Base-by-base conservation (phyloP, 345 rosid genomes). In the Aquilaria malaccensis region DNA sequence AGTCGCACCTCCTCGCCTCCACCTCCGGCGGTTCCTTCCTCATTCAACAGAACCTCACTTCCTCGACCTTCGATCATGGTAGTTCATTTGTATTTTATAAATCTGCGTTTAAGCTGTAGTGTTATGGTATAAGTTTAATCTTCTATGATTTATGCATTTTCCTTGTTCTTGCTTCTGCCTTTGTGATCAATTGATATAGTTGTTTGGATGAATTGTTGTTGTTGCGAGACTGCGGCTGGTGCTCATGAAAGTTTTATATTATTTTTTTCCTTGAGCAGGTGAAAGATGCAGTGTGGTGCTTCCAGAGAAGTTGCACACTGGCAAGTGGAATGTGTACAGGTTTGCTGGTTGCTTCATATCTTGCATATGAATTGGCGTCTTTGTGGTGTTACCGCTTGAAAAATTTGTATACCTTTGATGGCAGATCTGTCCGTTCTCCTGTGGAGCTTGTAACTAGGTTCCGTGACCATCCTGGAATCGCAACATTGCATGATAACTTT, bases 301-400 rank as follows among this genome's bases (percentile, higher is more conserved):
- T 58, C 98, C 96, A 0, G 98, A 92, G 76, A 84, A 89, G 67
- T 70, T 92, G 33, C 75, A 75, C 37, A 77, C 77, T 2, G 95
- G 95, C 52, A 89, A 82, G 67, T 92, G 96, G 98, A 87, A 86
- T 67, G 98, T 92, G 31, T 81, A 86, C 72, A 83, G 98, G 98
- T 88, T 55, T 13, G 56, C 33, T 49, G 54, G 15, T 30, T 56
- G 11, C 30, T 67, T 58, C 56, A 41, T 43, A 58, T 48, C 45
- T 15, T 41, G 43, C 1, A 0, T 37, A 37, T 37, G 43, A 37
- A 37, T 37, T 37, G 43, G 43, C 7, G 43, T 37, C 5, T 5
- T 13, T 22, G 70, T 60, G n/a, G 10, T n/a, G 33, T 37, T 50
- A 22, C 60, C 33, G 29, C 50, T 63, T 31, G 7, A 9, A 13